phyloP scores from a whole-genome alignment of 2,329 filamentous ascomycete species.

The Ustilaginoidea virens region DNA sequence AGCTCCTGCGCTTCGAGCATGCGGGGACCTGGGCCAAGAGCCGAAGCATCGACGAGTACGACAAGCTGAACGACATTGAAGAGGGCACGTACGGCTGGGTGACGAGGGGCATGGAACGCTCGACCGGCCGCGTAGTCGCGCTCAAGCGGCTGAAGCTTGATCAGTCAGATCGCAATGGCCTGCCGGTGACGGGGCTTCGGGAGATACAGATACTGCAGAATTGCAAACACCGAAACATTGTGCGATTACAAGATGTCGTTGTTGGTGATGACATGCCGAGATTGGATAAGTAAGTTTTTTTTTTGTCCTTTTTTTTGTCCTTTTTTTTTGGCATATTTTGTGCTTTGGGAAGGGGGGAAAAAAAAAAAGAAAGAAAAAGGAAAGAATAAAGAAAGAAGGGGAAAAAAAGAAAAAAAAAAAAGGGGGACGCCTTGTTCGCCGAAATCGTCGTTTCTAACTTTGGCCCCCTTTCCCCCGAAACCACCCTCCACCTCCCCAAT shows the following conservation, averaged over 20 bases:
- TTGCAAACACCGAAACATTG: constrained; percentile 69
- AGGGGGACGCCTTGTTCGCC: too few relatives aligned
- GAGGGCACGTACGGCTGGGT: constrained; percentile 96
- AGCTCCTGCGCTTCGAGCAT: constrained; percentile 53
- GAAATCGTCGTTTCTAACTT: too few relatives aligned
- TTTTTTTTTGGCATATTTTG: neutral
- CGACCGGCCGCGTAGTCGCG: constrained; percentile 69
- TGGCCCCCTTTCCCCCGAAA: too few relatives aligned
- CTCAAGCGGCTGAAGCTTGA: constrained; percentile 92
- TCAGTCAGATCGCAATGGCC: constrained; percentile 51
- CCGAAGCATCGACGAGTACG: constrained; percentile 72
- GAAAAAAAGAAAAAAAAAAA: too few relatives aligned
- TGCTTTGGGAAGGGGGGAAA: too few relatives aligned
- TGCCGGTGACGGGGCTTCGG: constrained; percentile 81
- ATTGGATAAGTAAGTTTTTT: constrained; percentile 32
- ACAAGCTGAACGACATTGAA: constrained; percentile 91
- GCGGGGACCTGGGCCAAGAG: constrained; percentile 51
- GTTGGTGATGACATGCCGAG: constrained; percentile 46
- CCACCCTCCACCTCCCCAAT: neutral
- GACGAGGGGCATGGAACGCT: constrained; percentile 60
- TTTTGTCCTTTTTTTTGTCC: neutral
- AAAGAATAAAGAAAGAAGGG: too few relatives aligned
- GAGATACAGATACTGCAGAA: constrained; percentile 87
- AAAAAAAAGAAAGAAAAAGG: too few relatives aligned
- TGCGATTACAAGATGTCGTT: constrained; percentile 70